A percentile compares a stretch with the other conserved stretches of the same genome.
Evolutionary conservation across 805 yeast genomes (phyloP).

Genomic region (Pichia californica): DNA sequence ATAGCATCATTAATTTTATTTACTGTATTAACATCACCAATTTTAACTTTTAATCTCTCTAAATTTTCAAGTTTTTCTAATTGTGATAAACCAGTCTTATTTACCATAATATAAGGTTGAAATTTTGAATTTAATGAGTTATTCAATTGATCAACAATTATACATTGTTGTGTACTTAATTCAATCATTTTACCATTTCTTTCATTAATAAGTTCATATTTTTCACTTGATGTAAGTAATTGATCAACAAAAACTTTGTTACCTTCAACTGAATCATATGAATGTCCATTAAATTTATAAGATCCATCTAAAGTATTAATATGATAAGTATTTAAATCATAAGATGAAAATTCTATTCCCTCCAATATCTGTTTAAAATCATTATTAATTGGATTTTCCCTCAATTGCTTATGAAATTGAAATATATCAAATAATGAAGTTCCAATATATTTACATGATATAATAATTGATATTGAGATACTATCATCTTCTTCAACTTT

Average conservation of each 20-base stretch:
- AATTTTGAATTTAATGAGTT: slow-evolving; percentile 15
- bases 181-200: slow-evolving; percentile 11
- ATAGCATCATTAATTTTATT: no score
- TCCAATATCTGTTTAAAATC: background rate
- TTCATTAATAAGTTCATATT: slow-evolving; percentile 21
- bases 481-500: background rate
- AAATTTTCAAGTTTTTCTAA: slow-evolving; percentile 2
- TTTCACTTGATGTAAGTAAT: slow-evolving; percentile 21
- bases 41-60: background rate
- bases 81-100: slow-evolving; percentile 29
- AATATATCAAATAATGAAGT: background rate
- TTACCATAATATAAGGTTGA: slow-evolving; percentile 35
- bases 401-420: background rate
- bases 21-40: background rate
- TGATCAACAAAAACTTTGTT: slow-evolving; percentile 25
- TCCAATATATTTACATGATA: background rate
- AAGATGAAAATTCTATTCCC: background rate
- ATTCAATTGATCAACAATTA: slow-evolving; percentile 32
- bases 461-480: background rate
- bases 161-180: slow-evolving; percentile 37
- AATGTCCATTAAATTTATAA: slow-evolving; percentile 8
- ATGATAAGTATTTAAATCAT: background rate
- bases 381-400: background rate
- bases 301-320: slow-evolving; percentile 8
- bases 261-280: slow-evolving; percentile 14